Evolutionary conservation across 176 grass and related monocot genomes (phyloP), one percentile per base, ranked within the genome.

Genomic region (Alloteropsis semialata): DNA sequence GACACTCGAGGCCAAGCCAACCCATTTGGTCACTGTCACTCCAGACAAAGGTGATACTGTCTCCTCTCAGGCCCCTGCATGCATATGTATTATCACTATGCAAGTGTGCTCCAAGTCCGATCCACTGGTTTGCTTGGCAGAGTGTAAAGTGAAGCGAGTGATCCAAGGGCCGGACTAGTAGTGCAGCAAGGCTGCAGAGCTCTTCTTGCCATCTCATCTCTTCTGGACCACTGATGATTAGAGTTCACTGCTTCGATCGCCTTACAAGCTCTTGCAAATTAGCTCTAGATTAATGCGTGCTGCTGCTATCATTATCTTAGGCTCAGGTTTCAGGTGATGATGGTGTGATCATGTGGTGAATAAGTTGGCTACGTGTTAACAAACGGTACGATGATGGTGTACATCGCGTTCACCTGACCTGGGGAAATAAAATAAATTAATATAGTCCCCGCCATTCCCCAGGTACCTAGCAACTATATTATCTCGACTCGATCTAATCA

Each of bases 81-180:
- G n/a, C n/a, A n/a, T n/a, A n/a, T n/a, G n/a, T n/a, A n/a, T n/a
- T n/a, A n/a, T 55, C 34, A 36, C 34, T 36, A 36, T 36, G 34
- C 34, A 36, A 36, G 34, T 36, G 34, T 36, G 34, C 34, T 36
- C 34, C 34, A 5, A 44, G 8, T 44, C 42, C 3, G 11, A 63
- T 46, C n/a, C n/a, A 59, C 9, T 22, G 54, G 28, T 32, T 76
- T 66, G 61, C 71, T 80, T 80, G 76, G 68, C 45, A 28, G 78
- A 38, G 30, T 61, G 62, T 70, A 34, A 82, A 63, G 72, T 53
- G 19, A 15, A 60, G 43, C 72, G 64, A 73, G 75, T 74, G 81
- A 88, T 84, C 87, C 87, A 84, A 88, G 75, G 45, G 75, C n/a
- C n/a, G n/a, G n/a, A n/a, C n/a, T n/a, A n/a, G n/a, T n/a, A 15